Percentiles rank a stretch among this genome's conserved stretches.
Conservation (phyloP, 441 rosid genomes). For the Mallotus repandus region DNA sequence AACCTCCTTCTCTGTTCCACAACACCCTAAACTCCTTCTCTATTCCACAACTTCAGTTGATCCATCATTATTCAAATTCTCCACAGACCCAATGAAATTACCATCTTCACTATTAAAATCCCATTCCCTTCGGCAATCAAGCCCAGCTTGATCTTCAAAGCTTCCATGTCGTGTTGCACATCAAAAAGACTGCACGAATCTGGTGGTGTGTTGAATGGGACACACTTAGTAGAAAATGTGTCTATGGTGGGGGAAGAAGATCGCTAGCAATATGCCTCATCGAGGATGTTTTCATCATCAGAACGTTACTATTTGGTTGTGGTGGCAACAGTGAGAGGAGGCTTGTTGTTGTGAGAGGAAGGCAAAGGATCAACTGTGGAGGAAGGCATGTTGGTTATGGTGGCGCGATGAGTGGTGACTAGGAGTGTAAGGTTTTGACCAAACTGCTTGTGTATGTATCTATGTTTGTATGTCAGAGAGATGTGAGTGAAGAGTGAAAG, state of each 20-base stretch:
- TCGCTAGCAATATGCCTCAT: constrained; percentile 52
- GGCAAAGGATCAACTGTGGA: constrained; percentile 28
- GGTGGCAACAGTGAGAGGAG: neutral
- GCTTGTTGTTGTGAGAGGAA: constrained; percentile 21
- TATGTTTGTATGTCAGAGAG: constrained; percentile 17
- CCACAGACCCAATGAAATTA: too few species aligned
- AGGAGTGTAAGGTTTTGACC: constrained; percentile 23
- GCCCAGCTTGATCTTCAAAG: too few species aligned
- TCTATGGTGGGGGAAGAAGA: neutral
- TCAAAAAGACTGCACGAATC: constrained; percentile 44
- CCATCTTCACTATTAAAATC: too few species aligned
- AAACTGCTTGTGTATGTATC: constrained; percentile 24
- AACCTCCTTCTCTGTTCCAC: too few species aligned
- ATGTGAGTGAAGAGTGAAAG: constrained; percentile 33
- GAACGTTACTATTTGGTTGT: constrained; percentile 23
- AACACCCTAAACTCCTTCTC: too few species aligned
- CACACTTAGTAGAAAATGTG: constrained; percentile 55
- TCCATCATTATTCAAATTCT: too few species aligned
- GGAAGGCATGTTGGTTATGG: constrained; percentile 42
- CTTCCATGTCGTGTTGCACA: constrained; percentile 54
- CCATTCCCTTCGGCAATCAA: too few species aligned
- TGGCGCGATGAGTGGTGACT: constrained; percentile 11
- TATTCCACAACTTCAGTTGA: too few species aligned
- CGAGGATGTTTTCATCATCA: constrained; percentile 42
- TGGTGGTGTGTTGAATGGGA: constrained; percentile 47